Evolutionary conservation across 352 stramenopile species (phyloP).

Genomic region (Globisporangium okanoganense): DNA sequence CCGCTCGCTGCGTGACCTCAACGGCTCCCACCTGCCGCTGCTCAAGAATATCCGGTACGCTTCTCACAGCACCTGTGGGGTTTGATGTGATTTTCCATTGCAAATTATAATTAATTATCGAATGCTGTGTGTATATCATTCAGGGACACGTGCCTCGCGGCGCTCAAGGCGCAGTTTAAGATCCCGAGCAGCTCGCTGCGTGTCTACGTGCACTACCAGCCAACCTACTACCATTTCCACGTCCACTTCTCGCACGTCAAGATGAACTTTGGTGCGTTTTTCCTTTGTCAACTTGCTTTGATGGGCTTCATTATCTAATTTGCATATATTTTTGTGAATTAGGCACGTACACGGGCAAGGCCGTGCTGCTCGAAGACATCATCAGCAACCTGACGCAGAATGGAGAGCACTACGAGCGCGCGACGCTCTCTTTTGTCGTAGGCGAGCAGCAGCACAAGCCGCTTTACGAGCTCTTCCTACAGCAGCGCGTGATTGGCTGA

Average conservation of each 20-base stretch:
- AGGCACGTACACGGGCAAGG: constrained; percentile 78
- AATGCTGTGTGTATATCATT: background rate
- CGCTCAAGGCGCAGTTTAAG: constrained; percentile 57
- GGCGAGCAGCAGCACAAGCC: constrained; percentile 81
- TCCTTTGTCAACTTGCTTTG: background rate
- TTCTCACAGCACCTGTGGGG: background rate
- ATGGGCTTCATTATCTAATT: no score
- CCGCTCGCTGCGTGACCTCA: constrained; percentile 73
- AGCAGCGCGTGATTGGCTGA: constrained; percentile 40
- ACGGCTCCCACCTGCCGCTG: constrained; percentile 51
- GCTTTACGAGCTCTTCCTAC: constrained; percentile 57
- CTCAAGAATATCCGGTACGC: constrained; percentile 70
- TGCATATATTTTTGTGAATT: no score
- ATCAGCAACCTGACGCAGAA: constrained; percentile 75
- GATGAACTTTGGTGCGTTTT: constrained; percentile 54
- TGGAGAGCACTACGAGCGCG: constrained; percentile 64
- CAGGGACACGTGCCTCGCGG: constrained; percentile 56
- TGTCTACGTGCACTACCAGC: constrained; percentile 88
- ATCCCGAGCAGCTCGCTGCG: constrained; percentile 50
- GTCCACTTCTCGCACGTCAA: constrained; percentile 87
- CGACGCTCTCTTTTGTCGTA: constrained; percentile 69
- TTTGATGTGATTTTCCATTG: no score
- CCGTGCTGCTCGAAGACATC: constrained; percentile 79
- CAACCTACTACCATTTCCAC: constrained; percentile 88
- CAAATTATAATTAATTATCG: background rate